These are phyloP conservation scores for Prosopis cineraria DNA, from an alignment of 306 rosid genomes.

Conservation along the genomic window DNA sequence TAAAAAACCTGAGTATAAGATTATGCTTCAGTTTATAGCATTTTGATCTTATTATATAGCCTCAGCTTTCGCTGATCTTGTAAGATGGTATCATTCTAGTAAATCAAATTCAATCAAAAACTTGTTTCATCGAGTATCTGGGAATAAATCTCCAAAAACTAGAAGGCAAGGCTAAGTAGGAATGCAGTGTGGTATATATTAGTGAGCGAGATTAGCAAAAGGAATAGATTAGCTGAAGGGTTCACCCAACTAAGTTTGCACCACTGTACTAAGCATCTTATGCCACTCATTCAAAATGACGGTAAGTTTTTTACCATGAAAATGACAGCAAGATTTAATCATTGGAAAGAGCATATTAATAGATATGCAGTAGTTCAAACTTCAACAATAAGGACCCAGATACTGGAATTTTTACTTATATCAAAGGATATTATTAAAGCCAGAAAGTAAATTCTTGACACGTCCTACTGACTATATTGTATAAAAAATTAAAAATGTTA, in stretches of 20 bases:
- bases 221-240: not conserved
- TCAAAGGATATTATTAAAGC: not conserved
- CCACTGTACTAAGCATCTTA: not conserved
- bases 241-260: not conserved
- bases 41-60: not conserved
- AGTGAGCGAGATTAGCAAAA: not conserved
- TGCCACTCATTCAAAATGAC: not conserved
- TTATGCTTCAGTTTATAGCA: not conserved
- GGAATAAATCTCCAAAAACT: not conserved
- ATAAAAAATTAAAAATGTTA: no score
- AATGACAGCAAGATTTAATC: not conserved
- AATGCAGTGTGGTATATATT: not conserved
- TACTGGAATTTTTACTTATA: not conserved
- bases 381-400: not conserved
- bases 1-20: not conserved
- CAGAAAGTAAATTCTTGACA: not conserved
- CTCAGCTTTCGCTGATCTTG: not conserved
- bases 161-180: not conserved
- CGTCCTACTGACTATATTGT: constrained; percentile 1
- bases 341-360: not conserved
- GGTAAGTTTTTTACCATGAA: no score
- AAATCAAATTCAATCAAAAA: not conserved
- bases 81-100: not conserved
- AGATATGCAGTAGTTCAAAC: not conserved
- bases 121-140: not conserved